These are phyloP conservation scores for Myxozyma geophila DNA, from an alignment of 805 yeast species.

Conservation along the genomic window DNA sequence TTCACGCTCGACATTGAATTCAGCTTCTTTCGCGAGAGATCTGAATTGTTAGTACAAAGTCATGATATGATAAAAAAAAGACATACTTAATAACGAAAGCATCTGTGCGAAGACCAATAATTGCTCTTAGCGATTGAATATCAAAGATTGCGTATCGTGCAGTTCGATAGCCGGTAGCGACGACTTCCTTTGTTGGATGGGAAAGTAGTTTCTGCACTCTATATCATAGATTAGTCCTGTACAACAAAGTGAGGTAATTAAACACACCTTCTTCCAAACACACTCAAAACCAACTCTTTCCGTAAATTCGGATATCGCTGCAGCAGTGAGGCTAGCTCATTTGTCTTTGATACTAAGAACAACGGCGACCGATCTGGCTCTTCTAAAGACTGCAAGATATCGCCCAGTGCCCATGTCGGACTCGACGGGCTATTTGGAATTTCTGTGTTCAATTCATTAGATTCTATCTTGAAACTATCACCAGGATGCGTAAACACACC, in stretches of 20 bases:
- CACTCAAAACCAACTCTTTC: conserved; percentile 58
- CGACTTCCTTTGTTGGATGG: conserved; percentile 61
- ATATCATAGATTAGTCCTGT: not conserved
- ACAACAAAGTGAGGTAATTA: not conserved
- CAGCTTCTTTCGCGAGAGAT: conserved; percentile 63
- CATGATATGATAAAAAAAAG: not conserved
- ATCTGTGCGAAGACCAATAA: conserved; percentile 63
- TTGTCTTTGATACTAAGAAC: conserved; percentile 61
- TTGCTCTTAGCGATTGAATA: conserved; percentile 56
- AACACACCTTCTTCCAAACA: conserved; percentile 41
- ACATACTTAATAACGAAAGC: conserved; percentile 57
- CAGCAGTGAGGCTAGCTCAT: conserved; percentile 64
- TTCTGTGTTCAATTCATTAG: not conserved
- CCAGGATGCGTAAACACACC: conserved; percentile 8
- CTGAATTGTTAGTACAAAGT: not conserved
- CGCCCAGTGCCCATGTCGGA: conserved; percentile 68
- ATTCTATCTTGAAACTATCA: not conserved
- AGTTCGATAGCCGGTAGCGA: conserved; percentile 76
- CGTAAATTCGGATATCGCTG: conserved; percentile 62
- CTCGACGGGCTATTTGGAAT: conserved; percentile 41
- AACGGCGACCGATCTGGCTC: conserved; percentile 57
- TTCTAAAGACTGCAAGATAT: conserved; percentile 61
- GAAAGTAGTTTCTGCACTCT: conserved; percentile 64
- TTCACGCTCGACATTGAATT: conserved; percentile 65
- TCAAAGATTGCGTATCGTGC: conserved; percentile 67